A percentile compares a stretch with the other conserved stretches of the same genome.
phyloP scores from a whole-genome alignment of 1,284 basidiomycete species.

The Sporisorium sorghi region DNA sequence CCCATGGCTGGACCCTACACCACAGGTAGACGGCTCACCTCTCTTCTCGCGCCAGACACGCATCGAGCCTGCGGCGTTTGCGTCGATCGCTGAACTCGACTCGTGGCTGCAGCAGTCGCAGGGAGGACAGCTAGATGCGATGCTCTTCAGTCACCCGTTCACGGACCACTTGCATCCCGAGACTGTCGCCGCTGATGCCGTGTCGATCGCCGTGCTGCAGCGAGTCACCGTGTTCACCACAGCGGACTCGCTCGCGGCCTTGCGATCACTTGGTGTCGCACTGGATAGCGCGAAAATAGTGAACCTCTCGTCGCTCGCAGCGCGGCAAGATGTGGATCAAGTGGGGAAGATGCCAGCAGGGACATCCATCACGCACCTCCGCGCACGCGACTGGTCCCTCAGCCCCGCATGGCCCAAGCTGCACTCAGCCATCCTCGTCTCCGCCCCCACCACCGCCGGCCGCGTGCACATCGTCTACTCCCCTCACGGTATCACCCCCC shows the following conservation, averaged over 20 bases:
- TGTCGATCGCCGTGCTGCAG: constrained; percentile 19
- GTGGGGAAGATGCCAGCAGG: constrained; percentile 6
- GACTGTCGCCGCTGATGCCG: constrained; percentile 19
- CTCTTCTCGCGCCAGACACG: constrained; percentile 45
- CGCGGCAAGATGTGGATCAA: constrained; percentile 16
- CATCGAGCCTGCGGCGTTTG: constrained; percentile 27
- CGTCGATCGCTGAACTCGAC: constrained; percentile 38
- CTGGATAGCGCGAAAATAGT: constrained; percentile 12
- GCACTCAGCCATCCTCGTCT: constrained; percentile 35
- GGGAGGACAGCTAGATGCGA: constrained; percentile 20
- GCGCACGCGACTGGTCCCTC: constrained; percentile 37
- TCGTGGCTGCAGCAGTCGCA: constrained; percentile 20
- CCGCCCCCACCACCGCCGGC: neutral
- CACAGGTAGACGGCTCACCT: constrained; percentile 33
- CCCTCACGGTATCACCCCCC: constrained; percentile 40
- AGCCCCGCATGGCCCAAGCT: constrained; percentile 39
- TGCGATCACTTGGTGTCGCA: constrained; percentile 16
- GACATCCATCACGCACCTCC: constrained; percentile 21
- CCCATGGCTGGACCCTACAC: constrained; percentile 45
- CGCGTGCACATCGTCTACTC: constrained; percentile 30
- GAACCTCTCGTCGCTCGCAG: constrained; percentile 18
- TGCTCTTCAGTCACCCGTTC: constrained; percentile 46
- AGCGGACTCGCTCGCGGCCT: constrained; percentile 23
- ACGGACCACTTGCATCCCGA: constrained; percentile 43
- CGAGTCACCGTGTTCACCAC: constrained; percentile 32